phyloP scores from a whole-genome alignment of 345 rosid genomes.

The Pugionium cornutum region DNA sequence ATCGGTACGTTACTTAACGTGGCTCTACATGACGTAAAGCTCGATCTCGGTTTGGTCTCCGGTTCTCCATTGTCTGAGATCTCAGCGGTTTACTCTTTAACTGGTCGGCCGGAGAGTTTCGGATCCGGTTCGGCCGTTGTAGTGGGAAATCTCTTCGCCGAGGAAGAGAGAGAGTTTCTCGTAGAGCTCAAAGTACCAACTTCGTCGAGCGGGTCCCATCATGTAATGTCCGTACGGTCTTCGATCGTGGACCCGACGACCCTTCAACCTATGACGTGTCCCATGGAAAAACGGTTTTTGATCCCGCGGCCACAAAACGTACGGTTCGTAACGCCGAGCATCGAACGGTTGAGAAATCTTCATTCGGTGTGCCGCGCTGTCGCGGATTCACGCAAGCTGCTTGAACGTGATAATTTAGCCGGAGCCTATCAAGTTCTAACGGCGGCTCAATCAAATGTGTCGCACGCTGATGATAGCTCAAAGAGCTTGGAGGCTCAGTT shows the following conservation, averaged over 20 bases:
- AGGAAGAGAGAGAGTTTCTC: slow-evolving; percentile 75
- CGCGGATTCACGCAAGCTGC: slow-evolving; percentile 66
- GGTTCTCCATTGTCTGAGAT: slow-evolving; percentile 67
- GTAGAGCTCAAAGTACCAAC: slow-evolving; percentile 65
- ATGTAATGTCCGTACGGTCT: slow-evolving; percentile 63
- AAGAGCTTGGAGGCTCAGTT: slow-evolving; percentile 65
- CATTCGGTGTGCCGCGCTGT: slow-evolving; percentile 69
- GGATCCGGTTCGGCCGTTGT: slow-evolving; percentile 49
- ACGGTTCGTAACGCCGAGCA: slow-evolving; percentile 44
- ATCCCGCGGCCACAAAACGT: slow-evolving; percentile 58
- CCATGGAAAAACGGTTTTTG: slow-evolving; percentile 48
- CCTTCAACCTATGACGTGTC: slow-evolving; percentile 44
- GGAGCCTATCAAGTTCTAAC: slow-evolving; percentile 62
- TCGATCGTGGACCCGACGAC: slow-evolving; percentile 56
- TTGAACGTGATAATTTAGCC: slow-evolving; percentile 53
- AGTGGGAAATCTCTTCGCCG: slow-evolving; percentile 66
- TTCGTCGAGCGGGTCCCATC: slow-evolving; percentile 51
- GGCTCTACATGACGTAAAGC: slow-evolving; percentile 57
- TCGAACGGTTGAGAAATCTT: slow-evolving; percentile 63
- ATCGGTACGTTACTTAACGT: slow-evolving; percentile 49
- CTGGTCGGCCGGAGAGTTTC: slow-evolving; percentile 47
- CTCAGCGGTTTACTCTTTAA: slow-evolving; percentile 54
- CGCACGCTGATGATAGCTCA: slow-evolving; percentile 54
- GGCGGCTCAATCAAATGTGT: slow-evolving; percentile 63
- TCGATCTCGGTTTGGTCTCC: slow-evolving; percentile 58